Evolutionary conservation across 495 filamentous ascomycete species (phyloP).

Genomic region (Penicillium simplicissimum): DNA sequence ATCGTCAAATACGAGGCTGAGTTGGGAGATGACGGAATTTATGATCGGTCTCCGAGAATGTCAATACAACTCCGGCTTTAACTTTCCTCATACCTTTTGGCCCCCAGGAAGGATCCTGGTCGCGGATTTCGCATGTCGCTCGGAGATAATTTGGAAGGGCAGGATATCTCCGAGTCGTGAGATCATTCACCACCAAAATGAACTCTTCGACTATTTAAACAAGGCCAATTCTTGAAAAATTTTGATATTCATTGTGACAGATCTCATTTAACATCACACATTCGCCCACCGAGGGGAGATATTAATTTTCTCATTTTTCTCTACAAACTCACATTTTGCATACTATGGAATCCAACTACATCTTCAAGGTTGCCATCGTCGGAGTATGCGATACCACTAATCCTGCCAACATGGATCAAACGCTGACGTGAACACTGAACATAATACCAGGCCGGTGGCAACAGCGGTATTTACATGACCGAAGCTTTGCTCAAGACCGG

Average conservation of each 20-base stretch:
- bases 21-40: not conserved
- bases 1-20: not conserved
- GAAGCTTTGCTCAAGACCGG: slow-evolving; percentile 49
- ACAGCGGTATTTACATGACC: slow-evolving; percentile 55
- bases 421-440: not conserved
- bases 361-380: slow-evolving; percentile 20
- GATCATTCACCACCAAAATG: not conserved
- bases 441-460: slow-evolving; percentile 55
- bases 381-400: slow-evolving; percentile 9
- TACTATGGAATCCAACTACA: slow-evolving; percentile 18
- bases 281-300: too few relatives aligned
- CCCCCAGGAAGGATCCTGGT: not conserved
- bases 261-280: too few relatives aligned
- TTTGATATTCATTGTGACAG: not conserved
- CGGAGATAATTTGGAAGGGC: not conserved
- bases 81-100: not conserved
- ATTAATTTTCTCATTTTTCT: not conserved
- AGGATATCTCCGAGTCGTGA: not conserved
- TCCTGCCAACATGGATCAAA: not conserved
- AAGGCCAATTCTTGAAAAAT: not conserved
- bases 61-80: not conserved
- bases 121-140: not conserved
- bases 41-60: not conserved
- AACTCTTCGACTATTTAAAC: not conserved
- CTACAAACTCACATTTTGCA: not conserved